Base-by-base conservation (phyloP, 352 stramenopile species). In the Globisporangium recalcitrans region DNA sequence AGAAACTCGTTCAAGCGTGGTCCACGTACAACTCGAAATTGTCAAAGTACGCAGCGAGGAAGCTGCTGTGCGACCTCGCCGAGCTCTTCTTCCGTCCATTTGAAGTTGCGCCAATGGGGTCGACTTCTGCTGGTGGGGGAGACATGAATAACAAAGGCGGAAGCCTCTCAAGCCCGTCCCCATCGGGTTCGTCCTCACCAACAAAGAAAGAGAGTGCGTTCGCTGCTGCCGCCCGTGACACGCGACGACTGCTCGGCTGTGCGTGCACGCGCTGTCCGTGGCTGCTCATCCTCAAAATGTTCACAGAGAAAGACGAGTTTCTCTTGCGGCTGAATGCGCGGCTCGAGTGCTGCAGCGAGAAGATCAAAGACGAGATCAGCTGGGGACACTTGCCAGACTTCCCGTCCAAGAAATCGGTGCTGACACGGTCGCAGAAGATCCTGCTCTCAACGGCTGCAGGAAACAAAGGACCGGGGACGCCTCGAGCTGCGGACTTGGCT, bases 341-440 rank as follows among this genome's bases (percentile, higher is more conserved):
- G 60, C 59, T 93, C 13, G 77, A 90, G 52, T 82, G 69, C 26
- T 93, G 80, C 40, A 83, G 78, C 48, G 78, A 88, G 46, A 93
- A 90, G 57, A 88, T 93, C 53, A 78, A 87, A 29, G 71, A 77
- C 61, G 75, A 88, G 64, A 80, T 93, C 59, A 74, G 70, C 31
- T 93, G 84, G 84, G 84, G 84, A 1, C 71, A 82, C 36, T 62
- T 93, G 7, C 84, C 80, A 9, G 80, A 89, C 31, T 78, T 85
- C 51, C 73, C 77, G 5, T 81, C 76, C 36, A 79, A 79, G 34
- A 90, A 88, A 46, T 48, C 79, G 29, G 74, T 69, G 0, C 69
- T 91, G 32, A 89, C 80, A 9, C 78, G 83, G 7, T 89, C 79
- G 0, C 83, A 93, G 36, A 86, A 87, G 51, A 71, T 88, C 9